Evolutionary conservation across 148 eudicot species (phyloP).

Genomic region (Camellia sinensis): DNA sequence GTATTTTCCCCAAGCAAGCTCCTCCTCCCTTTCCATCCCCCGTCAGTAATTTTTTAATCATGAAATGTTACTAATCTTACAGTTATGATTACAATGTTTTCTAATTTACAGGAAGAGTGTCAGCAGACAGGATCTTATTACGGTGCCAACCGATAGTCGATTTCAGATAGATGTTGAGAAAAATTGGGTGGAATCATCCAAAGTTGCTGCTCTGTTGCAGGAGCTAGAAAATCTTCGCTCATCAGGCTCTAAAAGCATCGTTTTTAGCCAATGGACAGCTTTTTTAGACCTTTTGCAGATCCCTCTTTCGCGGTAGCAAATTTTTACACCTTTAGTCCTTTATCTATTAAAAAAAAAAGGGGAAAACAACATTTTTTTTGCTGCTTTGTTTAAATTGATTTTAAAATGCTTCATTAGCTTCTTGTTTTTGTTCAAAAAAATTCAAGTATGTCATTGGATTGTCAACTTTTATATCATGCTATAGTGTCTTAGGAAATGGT

Average conservation of each 20-base stretch:
- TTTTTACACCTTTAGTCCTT: constrained; percentile 7
- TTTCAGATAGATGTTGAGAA: constrained; percentile 77
- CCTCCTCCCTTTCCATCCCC: background rate
- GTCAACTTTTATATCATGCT: background rate
- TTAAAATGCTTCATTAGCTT: background rate
- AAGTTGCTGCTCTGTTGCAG: constrained; percentile 66
- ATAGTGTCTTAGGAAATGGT: background rate
- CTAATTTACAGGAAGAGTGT: constrained; percentile 56
- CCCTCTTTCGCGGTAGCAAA: constrained; percentile 73
- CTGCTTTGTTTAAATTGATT: background rate
- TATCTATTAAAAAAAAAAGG: background rate
- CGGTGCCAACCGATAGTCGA: constrained; percentile 89
- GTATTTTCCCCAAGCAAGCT: background rate
- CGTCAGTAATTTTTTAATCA: background rate
- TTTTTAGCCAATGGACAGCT: constrained; percentile 99
- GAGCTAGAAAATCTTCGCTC: constrained; percentile 68
- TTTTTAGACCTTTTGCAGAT: constrained; percentile 90
- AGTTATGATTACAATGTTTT: background rate
- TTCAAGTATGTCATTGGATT: background rate
- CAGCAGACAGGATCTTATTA: constrained; percentile 80
- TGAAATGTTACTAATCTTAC: background rate
- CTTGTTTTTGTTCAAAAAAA: constrained; percentile 7
- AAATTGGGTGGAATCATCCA: constrained; percentile 95
- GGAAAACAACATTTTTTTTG: background rate
- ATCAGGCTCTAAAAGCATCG: constrained; percentile 80